These are phyloP conservation scores for Knoxdaviesia capensis DNA, from an alignment of 2,329 filamentous ascomycete genomes.

Conservation along the genomic window DNA sequence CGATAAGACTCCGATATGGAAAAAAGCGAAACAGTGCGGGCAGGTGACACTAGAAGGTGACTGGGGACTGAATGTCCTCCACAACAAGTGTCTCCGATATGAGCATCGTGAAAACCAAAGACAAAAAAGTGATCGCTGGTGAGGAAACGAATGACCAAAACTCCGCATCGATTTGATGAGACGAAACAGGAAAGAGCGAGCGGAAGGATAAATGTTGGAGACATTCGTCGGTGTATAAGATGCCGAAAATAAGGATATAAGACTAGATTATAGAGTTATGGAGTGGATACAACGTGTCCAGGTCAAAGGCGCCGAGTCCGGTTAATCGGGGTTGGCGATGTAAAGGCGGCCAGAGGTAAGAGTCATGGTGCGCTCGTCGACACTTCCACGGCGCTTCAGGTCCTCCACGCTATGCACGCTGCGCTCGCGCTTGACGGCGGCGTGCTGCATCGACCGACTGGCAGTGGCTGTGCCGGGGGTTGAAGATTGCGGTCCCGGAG, in stretches of 20 bases:
- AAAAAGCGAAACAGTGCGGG: too few relatives aligned
- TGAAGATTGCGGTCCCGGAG: too few relatives aligned
- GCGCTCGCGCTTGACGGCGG: constrained; percentile 40
- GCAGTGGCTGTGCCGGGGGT: constrained; percentile 11
- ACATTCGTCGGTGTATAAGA: not conserved
- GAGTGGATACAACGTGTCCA: too few relatives aligned
- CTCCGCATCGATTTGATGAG: too few relatives aligned
- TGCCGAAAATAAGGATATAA: not conserved
- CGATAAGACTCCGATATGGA: too few relatives aligned
- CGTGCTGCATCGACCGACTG: constrained; percentile 36
- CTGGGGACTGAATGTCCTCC: too few relatives aligned
- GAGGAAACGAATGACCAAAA: not conserved
- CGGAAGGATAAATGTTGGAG: not conserved
- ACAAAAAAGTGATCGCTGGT: not conserved
- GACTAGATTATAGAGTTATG: too few relatives aligned
- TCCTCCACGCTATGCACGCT: constrained; percentile 50
- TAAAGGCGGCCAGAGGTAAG: constrained; percentile 56
- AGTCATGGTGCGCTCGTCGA: constrained; percentile 64
- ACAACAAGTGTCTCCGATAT: too few relatives aligned
- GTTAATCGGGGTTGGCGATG: constrained; percentile 66
- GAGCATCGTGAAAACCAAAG: too few relatives aligned
- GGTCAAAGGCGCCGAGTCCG: not conserved
- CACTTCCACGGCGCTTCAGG: constrained; percentile 55
- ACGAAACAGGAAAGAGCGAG: not conserved
- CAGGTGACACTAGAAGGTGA: too few relatives aligned